Evolutionary conservation across 208 protist genomes (phyloP).

Genomic region (Leptomonas pyrrhocoris): DNA sequence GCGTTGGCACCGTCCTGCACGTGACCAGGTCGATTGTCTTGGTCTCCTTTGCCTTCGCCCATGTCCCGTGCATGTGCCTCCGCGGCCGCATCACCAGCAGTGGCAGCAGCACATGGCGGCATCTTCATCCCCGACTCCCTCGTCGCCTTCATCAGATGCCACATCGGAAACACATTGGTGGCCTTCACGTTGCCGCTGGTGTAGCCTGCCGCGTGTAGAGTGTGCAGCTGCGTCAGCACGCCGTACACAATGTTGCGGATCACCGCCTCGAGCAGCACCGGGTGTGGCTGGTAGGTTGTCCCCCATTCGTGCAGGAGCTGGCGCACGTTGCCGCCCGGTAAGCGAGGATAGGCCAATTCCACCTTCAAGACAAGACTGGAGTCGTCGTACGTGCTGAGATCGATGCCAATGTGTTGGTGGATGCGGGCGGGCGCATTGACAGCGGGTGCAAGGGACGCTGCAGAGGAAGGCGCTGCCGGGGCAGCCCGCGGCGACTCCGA

Average conservation of each 20-base stretch:
- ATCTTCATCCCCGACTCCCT: conserved; percentile 20
- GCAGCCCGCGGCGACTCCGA: background rate
- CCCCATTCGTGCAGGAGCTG: conserved; percentile 53
- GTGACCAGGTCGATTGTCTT: background rate
- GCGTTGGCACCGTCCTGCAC: background rate
- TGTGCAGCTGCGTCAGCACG: conserved; percentile 56
- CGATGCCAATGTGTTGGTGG: conserved; percentile 20
- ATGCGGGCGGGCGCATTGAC: background rate
- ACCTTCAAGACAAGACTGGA: conserved; percentile 38
- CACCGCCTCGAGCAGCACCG: conserved; percentile 55
- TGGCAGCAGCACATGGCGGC: conserved; percentile 11
- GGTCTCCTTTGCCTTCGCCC: background rate
- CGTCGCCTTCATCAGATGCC: conserved; percentile 44
- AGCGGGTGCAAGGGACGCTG: background rate
- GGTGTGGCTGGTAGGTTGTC: conserved; percentile 27
- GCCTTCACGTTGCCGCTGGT: conserved; percentile 73
- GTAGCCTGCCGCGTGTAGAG: conserved; percentile 52
- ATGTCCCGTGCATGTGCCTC: background rate
- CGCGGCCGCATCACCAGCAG: background rate
- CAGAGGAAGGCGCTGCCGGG: background rate
- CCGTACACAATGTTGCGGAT: conserved; percentile 67
- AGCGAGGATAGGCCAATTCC: conserved; percentile 52
- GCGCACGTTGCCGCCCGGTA: conserved; percentile 58
- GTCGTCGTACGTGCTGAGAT: conserved; percentile 23
- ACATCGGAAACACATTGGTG: conserved; percentile 70